A percentile compares a stretch with the other conserved stretches of the same genome.
These are phyloP conservation scores for Piper betle DNA, from an alignment of 164 flowering plant genomes.

Conservation along the genomic window DNA sequence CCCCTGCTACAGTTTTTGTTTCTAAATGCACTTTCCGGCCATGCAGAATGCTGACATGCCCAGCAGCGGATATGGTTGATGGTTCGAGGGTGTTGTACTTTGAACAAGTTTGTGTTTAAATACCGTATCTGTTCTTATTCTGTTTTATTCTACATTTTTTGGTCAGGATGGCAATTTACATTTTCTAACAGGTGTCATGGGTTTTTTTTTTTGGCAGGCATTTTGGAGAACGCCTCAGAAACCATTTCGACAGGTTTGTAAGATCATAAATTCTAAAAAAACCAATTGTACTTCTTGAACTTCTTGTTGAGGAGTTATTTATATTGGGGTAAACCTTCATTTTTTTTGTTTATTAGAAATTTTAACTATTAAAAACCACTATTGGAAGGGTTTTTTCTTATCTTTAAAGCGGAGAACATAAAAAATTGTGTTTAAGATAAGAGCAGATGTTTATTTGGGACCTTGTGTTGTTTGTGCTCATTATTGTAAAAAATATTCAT, in stretches of 20 bases:
- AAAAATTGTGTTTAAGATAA: too few species aligned
- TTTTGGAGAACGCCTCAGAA: slow-evolving; percentile 96
- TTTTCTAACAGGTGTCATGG: background rate
- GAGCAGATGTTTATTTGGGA: background rate
- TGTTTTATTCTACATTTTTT: background rate
- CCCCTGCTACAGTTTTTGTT: background rate
- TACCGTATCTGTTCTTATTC: background rate
- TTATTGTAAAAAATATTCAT: too few species aligned
- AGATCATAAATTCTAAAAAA: background rate
- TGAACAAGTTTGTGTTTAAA: slow-evolving; percentile 47
- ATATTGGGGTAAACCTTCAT: background rate
- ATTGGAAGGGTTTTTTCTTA: too few species aligned
- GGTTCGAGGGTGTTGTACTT: slow-evolving; percentile 76
- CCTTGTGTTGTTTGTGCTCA: background rate
- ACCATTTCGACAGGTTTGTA: slow-evolving; percentile 83
- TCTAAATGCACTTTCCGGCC: background rate
- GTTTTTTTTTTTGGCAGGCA: slow-evolving; percentile 44
- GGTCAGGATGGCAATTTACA: background rate
- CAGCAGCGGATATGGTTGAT: slow-evolving; percentile 94
- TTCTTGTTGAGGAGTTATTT: background rate
- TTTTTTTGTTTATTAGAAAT: too few species aligned
- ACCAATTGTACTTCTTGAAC: background rate
- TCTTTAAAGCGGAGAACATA: background rate
- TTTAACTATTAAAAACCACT: too few species aligned
- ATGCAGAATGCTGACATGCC: slow-evolving; percentile 80